phyloP scores from a whole-genome alignment of 2,329 filamentous ascomycete species.

The Macroventuria anomochaeta region DNA sequence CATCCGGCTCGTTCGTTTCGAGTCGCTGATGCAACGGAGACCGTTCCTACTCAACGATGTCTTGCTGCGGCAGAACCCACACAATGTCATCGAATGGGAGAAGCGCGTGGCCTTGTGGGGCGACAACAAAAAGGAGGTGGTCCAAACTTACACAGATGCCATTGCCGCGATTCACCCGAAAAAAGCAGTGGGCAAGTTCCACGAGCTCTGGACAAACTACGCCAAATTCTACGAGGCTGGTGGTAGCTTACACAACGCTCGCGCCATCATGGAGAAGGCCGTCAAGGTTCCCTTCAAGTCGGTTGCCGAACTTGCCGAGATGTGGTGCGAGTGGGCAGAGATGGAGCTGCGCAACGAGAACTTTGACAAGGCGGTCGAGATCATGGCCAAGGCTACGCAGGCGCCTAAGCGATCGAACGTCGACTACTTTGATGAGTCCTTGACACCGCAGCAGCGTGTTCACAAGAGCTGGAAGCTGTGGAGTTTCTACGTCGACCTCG shows the following conservation, averaged over 20 bases:
- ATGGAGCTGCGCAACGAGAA: conserved; percentile 97
- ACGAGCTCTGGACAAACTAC: conserved; percentile 95
- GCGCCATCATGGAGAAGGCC: conserved; percentile 96
- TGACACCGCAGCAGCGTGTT: conserved; percentile 93
- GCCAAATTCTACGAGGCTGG: conserved; percentile 95
- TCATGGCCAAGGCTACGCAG: conserved; percentile 97
- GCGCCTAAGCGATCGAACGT: conserved; percentile 97
- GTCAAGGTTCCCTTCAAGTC: conserved; percentile 98
- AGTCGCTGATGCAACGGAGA: conserved; percentile 95
- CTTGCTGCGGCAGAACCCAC: conserved; percentile 89
- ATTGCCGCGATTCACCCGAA: conserved; percentile 93
- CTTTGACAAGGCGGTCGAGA: conserved; percentile 89
- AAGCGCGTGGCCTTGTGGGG: conserved; percentile 96
- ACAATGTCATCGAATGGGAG: conserved; percentile 96
- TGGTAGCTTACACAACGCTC: conserved; percentile 81
- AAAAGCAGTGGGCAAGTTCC: conserved; percentile 90
- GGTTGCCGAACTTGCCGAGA: conserved; percentile 94
- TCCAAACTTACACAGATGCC: conserved; percentile 92
- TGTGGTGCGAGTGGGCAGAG: conserved; percentile 99
- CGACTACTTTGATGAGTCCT: conserved; percentile 97
- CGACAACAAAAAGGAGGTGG: conserved; percentile 87
- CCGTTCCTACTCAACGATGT: conserved; percentile 98
- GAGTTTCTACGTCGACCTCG: conserved; percentile 98
- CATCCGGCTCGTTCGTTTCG: conserved; percentile 96
- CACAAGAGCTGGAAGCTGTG: conserved; percentile 99